Evolutionary conservation across 2,329 filamentous ascomycete species (phyloP), one percentile per base, ranked within the genome.

Genomic region (Fusarium albidum): DNA sequence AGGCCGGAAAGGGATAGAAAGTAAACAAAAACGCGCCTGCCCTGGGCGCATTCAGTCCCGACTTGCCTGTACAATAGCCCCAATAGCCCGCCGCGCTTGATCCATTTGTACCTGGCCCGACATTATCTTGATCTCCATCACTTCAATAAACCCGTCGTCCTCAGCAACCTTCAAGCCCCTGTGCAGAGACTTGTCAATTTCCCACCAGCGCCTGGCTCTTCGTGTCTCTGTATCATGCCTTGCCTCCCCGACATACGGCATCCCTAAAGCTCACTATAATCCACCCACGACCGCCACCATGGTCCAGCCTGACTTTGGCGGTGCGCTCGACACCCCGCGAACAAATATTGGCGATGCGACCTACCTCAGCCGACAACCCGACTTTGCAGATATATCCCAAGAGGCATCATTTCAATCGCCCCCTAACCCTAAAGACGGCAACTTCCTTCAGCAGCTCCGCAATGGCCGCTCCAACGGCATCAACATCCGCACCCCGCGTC

Each of bases 371-470:
- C 79, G 86, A 74, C 75, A 83, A 75, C 77, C 86, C 65, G 88
- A 92, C 69, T 86, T 96, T 69, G 73, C 70, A 54, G 92, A 96
- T 66, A 87, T 94, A 64, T 96, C 92, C 45, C 88, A 92, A 67
- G 92, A 96, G 70, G 87, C 91, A 51, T 95, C 94, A 1, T 96
- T 97, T 65, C 85, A 88, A 50, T 92, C n/a, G n/a, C n/a, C 91
- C 26, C 93, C 90, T 18, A n/a, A n/a, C n/a, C 84, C 81, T 25
- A 93, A 91, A 73, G 72, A 77, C 10, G 72, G 68, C 32, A 91
- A 95, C 65, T 77, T 97, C 18, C 77, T 96, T 40, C 86, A 88
- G 57, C 86, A 90, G 59, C 82, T 95, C 68, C 86, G 86, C 63
- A 89, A 90, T 71, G 85, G 85, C 60, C 81, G 81, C 62, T 77